Evolutionary conservation across 2,329 filamentous ascomycete genomes (phyloP).

Genomic region (Penicillium sp.): DNA sequence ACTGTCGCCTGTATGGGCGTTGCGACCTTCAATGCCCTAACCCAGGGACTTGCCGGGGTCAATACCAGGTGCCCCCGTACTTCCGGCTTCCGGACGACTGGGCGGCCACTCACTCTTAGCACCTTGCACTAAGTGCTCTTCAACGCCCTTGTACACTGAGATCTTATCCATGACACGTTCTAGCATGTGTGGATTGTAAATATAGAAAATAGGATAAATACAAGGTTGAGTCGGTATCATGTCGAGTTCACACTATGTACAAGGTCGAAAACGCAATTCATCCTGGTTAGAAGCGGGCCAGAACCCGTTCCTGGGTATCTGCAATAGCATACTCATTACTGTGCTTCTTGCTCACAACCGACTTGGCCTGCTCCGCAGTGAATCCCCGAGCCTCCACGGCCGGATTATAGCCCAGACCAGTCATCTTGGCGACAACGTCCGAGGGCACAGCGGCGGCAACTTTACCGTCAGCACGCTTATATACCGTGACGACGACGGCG

Average conservation of each 20-base stretch:
- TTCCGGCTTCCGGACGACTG: constrained; percentile 40
- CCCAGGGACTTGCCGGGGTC: constrained; percentile 37
- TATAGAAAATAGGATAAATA: neutral
- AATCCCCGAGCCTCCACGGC: constrained; percentile 87
- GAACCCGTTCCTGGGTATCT: constrained; percentile 71
- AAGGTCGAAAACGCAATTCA: neutral
- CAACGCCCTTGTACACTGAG: too few relatives aligned
- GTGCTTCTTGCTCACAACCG: constrained; percentile 67
- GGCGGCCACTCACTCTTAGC: constrained; percentile 29
- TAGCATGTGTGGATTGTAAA: too few relatives aligned
- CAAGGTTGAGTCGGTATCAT: constrained; percentile 11
- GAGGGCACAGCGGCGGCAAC: constrained; percentile 59
- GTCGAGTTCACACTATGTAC: constrained; percentile 17
- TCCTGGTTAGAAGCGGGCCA: constrained; percentile 61
- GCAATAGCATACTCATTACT: constrained; percentile 72
- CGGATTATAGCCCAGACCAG: constrained; percentile 82
- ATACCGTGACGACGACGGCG: constrained; percentile 85
- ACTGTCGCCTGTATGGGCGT: constrained; percentile 46
- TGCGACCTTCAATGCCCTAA: constrained; percentile 38
- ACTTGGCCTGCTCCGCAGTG: constrained; percentile 69
- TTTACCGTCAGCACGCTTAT: constrained; percentile 76
- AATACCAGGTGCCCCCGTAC: constrained; percentile 40
- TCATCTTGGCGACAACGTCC: constrained; percentile 62
- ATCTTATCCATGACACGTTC: too few relatives aligned
- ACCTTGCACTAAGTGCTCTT: too few relatives aligned